Conservation (phyloP, 2,329 filamentous ascomycete species). For the Neopestalotiopsis sp. region DNA sequence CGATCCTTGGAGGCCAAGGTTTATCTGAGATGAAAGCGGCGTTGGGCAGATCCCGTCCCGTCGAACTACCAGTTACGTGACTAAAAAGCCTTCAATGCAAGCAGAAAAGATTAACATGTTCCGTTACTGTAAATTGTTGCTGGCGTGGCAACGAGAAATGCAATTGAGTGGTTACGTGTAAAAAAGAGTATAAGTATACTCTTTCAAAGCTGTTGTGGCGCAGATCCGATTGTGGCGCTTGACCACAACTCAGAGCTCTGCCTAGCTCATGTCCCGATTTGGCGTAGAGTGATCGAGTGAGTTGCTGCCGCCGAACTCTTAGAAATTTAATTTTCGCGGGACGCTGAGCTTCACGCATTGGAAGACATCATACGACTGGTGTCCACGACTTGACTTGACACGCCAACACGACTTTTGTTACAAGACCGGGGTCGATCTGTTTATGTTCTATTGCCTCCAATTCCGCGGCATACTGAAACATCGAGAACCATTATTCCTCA, state of each 20-base stretch:
- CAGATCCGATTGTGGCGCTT: background rate
- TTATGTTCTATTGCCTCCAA: background rate
- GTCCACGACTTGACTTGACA: too few species aligned
- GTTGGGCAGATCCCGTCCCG: background rate
- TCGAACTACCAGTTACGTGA: background rate
- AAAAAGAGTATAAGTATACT: background rate
- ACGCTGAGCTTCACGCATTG: background rate
- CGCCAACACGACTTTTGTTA: background rate
- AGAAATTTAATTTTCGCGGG: slow-evolving; percentile 13
- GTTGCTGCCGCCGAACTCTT: background rate
- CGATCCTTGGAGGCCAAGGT: background rate
- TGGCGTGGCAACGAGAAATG: background rate
- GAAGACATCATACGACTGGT: slow-evolving; percentile 9
- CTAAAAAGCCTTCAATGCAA: background rate
- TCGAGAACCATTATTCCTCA: background rate
- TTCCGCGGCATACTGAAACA: background rate
- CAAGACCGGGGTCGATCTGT: background rate
- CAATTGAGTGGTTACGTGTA: background rate
- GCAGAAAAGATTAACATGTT: background rate
- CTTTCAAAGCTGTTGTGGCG: background rate
- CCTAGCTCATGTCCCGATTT: slow-evolving; percentile 3
- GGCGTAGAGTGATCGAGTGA: background rate
- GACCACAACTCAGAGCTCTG: background rate
- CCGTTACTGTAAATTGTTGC: background rate
- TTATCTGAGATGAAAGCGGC: background rate